Base-by-base conservation (phyloP, 2,329 filamentous ascomycete species). In the Fusarium decemcellulare region DNA sequence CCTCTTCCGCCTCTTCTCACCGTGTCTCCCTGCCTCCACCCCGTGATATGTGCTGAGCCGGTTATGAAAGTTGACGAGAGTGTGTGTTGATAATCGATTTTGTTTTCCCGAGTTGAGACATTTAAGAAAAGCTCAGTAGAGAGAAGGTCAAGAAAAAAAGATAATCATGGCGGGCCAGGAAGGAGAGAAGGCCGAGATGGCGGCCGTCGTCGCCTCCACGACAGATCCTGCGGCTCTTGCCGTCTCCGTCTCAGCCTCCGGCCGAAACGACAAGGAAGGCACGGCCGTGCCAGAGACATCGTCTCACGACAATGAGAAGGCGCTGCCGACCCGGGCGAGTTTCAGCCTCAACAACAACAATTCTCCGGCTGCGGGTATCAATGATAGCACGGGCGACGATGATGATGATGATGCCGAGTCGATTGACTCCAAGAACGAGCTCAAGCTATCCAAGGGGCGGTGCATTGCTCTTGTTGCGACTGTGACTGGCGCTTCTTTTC, bases 391-490 rank as follows among this genome's bases (percentile, higher is more conserved):
- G 18, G 56, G 43, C 18, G 60, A 59, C 27, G 63, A 53, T 11
- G 65, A 60, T 15, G 63, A 67, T 12, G 55, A 60, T 23, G 68
- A 67, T 36, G 59, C 44, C 15, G 67, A 73, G 18, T 71, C 66
- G 2, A 59, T 72, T 6, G 70, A 65, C 11, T 73, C 75, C 27
- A 72, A 75, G 18, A 60, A 74, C 10, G 70, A 67, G 15, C 65
- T 83, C 12, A 78, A 79, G 5, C 76, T 86, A 42, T 87, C 86
- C 23, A 87, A 82, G 70, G 83, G 80, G n/a, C 80, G 83, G 27
- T 84, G 84, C 63, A 85, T 89, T 46, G 86, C 85, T 6, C 80
- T 89, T 11, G 87, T 88, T 6, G 81, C 82, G 2, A 88, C 86
- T 0, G 79, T 88, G 7, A 84, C 86, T 0, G 87, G 87, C 5